Conservation (phyloP, 2,329 filamentous ascomycete species). For the Penicillium sp. region DNA sequence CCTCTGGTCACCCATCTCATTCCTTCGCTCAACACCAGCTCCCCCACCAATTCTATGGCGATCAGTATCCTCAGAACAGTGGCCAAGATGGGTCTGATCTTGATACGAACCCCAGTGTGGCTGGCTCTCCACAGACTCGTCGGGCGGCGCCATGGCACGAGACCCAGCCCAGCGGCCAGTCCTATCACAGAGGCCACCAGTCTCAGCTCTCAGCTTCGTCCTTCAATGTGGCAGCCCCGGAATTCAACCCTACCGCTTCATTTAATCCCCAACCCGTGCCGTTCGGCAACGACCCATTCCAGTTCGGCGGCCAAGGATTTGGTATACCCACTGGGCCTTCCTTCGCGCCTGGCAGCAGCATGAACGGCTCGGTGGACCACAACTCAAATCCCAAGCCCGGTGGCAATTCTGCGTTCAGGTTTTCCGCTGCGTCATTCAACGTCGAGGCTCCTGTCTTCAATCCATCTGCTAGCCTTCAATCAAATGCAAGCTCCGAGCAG, state of each 20-base stretch:
- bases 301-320: conserved; percentile 35
- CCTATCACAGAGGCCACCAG: conserved; percentile 50
- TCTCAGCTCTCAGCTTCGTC: conserved; percentile 70
- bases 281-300: conserved; percentile 44
- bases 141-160: conserved; percentile 35
- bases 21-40: conserved; percentile 29
- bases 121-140: conserved; percentile 56
- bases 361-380: conserved; percentile 17
- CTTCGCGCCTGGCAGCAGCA: conserved; percentile 58
- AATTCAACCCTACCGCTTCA: conserved; percentile 64
- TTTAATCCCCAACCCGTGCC: conserved; percentile 48
- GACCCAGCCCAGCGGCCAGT: conserved; percentile 31
- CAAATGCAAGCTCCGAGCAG: conserved; percentile 22
- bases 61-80: conserved; percentile 31
- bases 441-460: conserved; percentile 75
- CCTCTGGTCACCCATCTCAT: conserved; percentile 20
- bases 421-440: conserved; percentile 67
- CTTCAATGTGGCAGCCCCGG: conserved; percentile 82
- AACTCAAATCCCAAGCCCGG: conserved; percentile 16
- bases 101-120: conserved; percentile 69
- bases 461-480: conserved; percentile 46
- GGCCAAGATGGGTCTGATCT: conserved; percentile 60
- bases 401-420: conserved; percentile 53
- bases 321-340: conserved; percentile 57
- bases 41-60: conserved; percentile 36